These are phyloP conservation scores for Trichoderma sp. DNA, from an alignment of 2,329 filamentous ascomycete species.

Conservation along the genomic window DNA sequence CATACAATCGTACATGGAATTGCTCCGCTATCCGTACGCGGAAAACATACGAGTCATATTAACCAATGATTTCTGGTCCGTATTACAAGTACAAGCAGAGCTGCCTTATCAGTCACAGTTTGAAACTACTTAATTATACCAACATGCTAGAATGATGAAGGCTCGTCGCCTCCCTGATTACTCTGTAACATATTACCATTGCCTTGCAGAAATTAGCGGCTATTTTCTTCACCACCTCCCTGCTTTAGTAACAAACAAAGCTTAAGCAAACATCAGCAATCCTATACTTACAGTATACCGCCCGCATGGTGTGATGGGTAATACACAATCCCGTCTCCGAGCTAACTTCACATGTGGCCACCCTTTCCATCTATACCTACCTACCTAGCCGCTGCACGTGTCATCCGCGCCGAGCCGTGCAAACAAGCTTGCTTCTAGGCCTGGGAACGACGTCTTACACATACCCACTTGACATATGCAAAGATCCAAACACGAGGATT, in stretches of 20 bases:
- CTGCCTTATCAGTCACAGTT: background rate
- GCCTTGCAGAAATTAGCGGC: background rate
- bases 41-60: slow-evolving; percentile 8
- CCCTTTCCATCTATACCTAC: background rate
- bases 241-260: background rate
- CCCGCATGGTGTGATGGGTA: background rate
- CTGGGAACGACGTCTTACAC: background rate
- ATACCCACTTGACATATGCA: background rate
- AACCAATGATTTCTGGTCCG: background rate
- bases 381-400: background rate
- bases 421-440: slow-evolving; percentile 8
- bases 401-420: slow-evolving; percentile 26
- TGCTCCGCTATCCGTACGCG: background rate
- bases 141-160: background rate
- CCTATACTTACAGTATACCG: background rate
- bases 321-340: background rate
- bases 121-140: slow-evolving; percentile 19
- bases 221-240: background rate
- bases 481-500: background rate
- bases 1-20: background rate
- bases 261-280: background rate
- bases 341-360: background rate
- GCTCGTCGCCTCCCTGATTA: background rate
- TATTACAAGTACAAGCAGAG: slow-evolving; percentile 9
- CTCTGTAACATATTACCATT: background rate